Conservation (phyloP, 768 basidiomycete genomes). For the Boletales sp. region DNA sequence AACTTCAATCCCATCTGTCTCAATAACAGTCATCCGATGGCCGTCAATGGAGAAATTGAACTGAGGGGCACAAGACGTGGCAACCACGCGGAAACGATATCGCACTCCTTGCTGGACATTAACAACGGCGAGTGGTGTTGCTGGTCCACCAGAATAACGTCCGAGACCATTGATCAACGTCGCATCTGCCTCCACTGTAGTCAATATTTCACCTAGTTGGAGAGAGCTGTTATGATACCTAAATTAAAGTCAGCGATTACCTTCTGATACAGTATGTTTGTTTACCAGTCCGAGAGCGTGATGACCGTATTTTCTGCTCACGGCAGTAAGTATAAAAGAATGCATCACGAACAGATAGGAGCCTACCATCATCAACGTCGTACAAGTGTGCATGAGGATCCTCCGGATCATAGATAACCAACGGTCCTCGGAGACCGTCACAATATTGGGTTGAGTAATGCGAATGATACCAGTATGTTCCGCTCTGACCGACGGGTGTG, state of each 20-base stretch:
- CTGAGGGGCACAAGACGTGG: conserved; percentile 43
- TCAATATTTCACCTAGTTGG: conserved; percentile 8
- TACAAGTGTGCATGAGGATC: conserved; percentile 41
- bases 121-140: conserved; percentile 40
- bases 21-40: conserved; percentile 50
- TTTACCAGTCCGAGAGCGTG: conserved; percentile 47
- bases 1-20: conserved; percentile 45
- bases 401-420: conserved; percentile 44
- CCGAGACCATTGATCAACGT: conserved; percentile 54
- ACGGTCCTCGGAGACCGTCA: conserved; percentile 40
- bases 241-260: conserved; percentile 6
- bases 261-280: background rate
- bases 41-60: conserved; percentile 45
- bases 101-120: conserved; percentile 38
- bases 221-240: conserved; percentile 37
- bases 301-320: conserved; percentile 39
- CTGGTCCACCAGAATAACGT: conserved; percentile 42
- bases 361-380: conserved; percentile 44
- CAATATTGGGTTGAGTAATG: conserved; percentile 38
- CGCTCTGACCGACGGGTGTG: conserved; percentile 28
- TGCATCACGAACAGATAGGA: background rate
- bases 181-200: conserved; percentile 28
- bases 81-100: conserved; percentile 54
- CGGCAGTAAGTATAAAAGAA: background rate
- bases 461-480: conserved; percentile 49